Percentiles rank a stretch among this genome's conserved stretches.
phyloP scores from a whole-genome alignment of 2,329 filamentous ascomycete species.

The Aspergillus candidus region DNA sequence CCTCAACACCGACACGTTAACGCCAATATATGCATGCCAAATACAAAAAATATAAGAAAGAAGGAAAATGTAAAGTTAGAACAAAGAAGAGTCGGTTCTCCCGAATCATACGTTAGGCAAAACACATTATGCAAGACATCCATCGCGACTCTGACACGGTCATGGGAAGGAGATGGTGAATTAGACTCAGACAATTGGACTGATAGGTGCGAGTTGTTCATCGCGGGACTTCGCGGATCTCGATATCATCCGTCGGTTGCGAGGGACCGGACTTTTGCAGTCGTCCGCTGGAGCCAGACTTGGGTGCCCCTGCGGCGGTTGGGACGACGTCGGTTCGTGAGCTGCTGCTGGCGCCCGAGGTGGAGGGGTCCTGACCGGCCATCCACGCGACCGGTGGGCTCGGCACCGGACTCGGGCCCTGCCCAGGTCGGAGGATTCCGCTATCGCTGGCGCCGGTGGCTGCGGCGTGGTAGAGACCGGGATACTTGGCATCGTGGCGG shows the following conservation, averaged over 20 bases:
- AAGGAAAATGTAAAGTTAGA: no score
- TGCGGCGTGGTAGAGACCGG: conserved; percentile 28
- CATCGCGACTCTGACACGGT: neutral
- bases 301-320: conserved; percentile 3
- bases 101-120: no score
- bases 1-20: no score
- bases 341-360: conserved; percentile 19
- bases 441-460: conserved; percentile 17
- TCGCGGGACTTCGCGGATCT: conserved; percentile 21
- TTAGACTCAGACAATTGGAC: no score
- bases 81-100: no score
- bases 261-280: conserved; percentile 17
- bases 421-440: conserved; percentile 15
- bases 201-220: conserved; percentile 1
- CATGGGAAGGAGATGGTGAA: neutral
- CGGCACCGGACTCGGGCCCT: conserved; percentile 12
- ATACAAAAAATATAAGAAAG: no score
- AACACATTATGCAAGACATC: neutral
- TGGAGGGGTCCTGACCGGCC: conserved; percentile 10
- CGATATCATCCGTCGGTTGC: conserved; percentile 15
- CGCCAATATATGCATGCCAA: no score
- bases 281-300: conserved; percentile 10
- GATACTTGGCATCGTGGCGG: conserved; percentile 60
- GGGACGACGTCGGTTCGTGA: conserved; percentile 21
- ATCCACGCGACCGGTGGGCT: conserved; percentile 6